Evolutionary conservation across 176 grass and related monocot species (phyloP).

Genomic region (Carex scoparia): DNA sequence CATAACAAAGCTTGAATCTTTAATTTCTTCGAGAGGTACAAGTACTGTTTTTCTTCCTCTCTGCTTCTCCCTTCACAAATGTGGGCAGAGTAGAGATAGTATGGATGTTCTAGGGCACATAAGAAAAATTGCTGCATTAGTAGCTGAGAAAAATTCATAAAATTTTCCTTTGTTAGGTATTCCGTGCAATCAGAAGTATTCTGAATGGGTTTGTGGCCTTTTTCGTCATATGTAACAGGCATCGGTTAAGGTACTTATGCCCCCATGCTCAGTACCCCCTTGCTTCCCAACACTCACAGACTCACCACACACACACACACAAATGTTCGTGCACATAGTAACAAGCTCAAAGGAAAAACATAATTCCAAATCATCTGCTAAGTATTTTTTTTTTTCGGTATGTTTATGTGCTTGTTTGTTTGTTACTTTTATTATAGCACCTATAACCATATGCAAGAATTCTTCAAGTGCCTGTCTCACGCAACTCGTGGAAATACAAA

Average conservation of each 20-base stretch:
- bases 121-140: neutral
- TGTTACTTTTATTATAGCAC: constrained; percentile 38
- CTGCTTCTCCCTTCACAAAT: neutral
- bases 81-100: neutral
- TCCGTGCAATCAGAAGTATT: constrained; percentile 63
- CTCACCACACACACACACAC: neutral
- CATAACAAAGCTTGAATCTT: neutral
- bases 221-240: constrained; percentile 65
- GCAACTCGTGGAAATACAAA: constrained; percentile 8
- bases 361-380: neutral
- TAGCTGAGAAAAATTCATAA: neutral
- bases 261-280: neutral
- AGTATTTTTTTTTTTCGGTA: neutral
- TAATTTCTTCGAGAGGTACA: neutral
- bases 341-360: neutral
- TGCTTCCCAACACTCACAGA: neutral
- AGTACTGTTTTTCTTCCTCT: neutral
- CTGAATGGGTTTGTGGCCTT: constrained; percentile 60
- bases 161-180: constrained; percentile 39
- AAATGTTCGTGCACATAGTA: neutral
- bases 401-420: neutral
- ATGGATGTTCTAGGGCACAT: neutral
- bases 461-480: constrained; percentile 8
- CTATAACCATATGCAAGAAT: constrained; percentile 47
- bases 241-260: constrained; percentile 52